Conservation (phyloP, 176 grass and related monocot genomes). For the Poa annua region DNA sequence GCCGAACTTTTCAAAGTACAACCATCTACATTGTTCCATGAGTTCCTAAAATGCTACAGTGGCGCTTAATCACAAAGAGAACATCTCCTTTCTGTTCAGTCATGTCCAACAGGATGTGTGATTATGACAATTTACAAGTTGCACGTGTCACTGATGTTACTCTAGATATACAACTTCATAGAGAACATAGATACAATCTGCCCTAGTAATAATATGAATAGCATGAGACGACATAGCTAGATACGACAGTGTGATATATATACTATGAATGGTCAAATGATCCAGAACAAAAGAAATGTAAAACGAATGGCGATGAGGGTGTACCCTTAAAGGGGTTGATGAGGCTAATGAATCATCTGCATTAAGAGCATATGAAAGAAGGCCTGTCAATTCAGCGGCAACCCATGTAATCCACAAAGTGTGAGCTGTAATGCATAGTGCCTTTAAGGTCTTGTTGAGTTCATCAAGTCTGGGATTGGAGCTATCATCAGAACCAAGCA, state of each 20-base stretch:
- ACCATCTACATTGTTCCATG: conserved; percentile 7
- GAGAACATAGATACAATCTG: not conserved
- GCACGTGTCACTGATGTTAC: not conserved
- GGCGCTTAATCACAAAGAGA: conserved; percentile 13
- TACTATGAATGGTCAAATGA: conserved; percentile 18
- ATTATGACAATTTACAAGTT: conserved; percentile 9
- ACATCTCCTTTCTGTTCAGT: conserved; percentile 7
- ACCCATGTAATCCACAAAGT: conserved; percentile 87
- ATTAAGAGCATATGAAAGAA: conserved; percentile 80
- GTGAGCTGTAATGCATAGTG: conserved; percentile 81
- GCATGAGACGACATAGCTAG: not conserved
- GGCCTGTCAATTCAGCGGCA: conserved; percentile 67
- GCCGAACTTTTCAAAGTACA: conserved; percentile 5
- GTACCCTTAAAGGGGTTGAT: conserved; percentile 81
- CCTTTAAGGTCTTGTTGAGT: conserved; percentile 74
- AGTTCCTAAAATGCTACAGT: not conserved
- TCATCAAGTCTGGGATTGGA: conserved; percentile 82
- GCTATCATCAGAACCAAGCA: conserved; percentile 80
- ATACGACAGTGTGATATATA: conserved; percentile 21
- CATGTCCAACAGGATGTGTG: conserved; percentile 1
- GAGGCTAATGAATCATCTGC: conserved; percentile 88
- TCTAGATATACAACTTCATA: not conserved
- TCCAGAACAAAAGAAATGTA: not conserved
- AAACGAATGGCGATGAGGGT: not conserved
- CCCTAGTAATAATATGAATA: not conserved